These are phyloP conservation scores for Hygrophoropsis aurantiaca DNA, from an alignment of 768 basidiomycete genomes.

Conservation along the genomic window DNA sequence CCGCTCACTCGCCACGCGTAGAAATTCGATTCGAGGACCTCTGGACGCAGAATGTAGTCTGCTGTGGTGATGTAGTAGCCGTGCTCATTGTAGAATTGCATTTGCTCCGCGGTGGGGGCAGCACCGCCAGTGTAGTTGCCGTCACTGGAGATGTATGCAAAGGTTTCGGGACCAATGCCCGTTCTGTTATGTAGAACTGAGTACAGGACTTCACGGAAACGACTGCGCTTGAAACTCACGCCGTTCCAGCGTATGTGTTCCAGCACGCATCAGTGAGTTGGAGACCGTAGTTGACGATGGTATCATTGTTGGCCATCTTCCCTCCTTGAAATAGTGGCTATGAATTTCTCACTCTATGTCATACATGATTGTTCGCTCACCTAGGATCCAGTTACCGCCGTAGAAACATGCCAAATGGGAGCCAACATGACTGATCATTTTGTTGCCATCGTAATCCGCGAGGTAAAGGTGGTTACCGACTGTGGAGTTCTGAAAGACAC, in stretches of 20 bases:
- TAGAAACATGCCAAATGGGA: slow-evolving; percentile 76
- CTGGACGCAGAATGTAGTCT: slow-evolving; percentile 68
- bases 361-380: slow-evolving; percentile 26
- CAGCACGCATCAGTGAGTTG: slow-evolving; percentile 70
- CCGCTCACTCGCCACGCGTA: slow-evolving; percentile 77
- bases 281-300: slow-evolving; percentile 63
- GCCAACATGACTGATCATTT: slow-evolving; percentile 54
- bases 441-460: slow-evolving; percentile 55
- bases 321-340: slow-evolving; percentile 46
- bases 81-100: slow-evolving; percentile 55
- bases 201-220: background rate
- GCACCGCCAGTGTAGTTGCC: slow-evolving; percentile 60
- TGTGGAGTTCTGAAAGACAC: slow-evolving; percentile 52
- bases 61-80: slow-evolving; percentile 61
- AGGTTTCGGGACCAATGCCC: slow-evolving; percentile 74
- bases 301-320: slow-evolving; percentile 65
- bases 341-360: slow-evolving; percentile 1
- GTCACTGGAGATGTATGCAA: slow-evolving; percentile 62
- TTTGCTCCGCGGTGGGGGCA: slow-evolving; percentile 34
- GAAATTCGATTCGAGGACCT: slow-evolving; percentile 80
- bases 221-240: slow-evolving; percentile 40
- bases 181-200: slow-evolving; percentile 42
- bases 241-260: slow-evolving; percentile 76
- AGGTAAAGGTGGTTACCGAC: slow-evolving; percentile 63
- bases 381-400: slow-evolving; percentile 76